Evolutionary conservation across 1,284 basidiomycete species (phyloP).

Genomic region (Malassezia pachydermatis): DNA sequence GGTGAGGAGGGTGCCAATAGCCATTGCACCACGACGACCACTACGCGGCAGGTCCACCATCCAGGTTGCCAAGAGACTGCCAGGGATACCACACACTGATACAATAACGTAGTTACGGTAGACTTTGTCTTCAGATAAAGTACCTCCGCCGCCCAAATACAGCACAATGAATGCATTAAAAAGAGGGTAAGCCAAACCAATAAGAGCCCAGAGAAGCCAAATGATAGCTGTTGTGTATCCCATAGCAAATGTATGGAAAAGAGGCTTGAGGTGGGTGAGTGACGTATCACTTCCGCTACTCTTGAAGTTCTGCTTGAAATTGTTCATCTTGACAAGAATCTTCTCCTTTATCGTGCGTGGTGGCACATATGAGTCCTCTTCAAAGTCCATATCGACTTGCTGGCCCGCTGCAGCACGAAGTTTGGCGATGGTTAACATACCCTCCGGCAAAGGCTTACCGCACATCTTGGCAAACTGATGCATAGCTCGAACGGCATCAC

Average conservation of each 20-base stretch:
- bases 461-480: slow-evolving; percentile 39
- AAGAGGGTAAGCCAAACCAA: slow-evolving; percentile 46
- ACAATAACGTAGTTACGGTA: slow-evolving; percentile 46
- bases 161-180: slow-evolving; percentile 46
- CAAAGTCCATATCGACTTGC: slow-evolving; percentile 24
- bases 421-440: slow-evolving; percentile 39
- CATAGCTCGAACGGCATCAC: slow-evolving; percentile 39
- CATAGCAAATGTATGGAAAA: slow-evolving; percentile 33
- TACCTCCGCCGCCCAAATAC: slow-evolving; percentile 26
- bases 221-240: slow-evolving; percentile 37
- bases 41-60: slow-evolving; percentile 42
- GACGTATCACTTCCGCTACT: not conserved
- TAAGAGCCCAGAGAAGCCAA: slow-evolving; percentile 41
- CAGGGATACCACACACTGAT: slow-evolving; percentile 44
- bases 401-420: slow-evolving; percentile 44
- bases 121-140: slow-evolving; percentile 11
- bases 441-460: slow-evolving; percentile 34
- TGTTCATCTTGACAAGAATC: not conserved
- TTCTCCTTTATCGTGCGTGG: not conserved
- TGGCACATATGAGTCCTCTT: slow-evolving; percentile 12
- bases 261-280: slow-evolving; percentile 30
- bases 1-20: slow-evolving; percentile 40
- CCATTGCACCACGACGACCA: slow-evolving; percentile 43
- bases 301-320: not conserved
- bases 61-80: slow-evolving; percentile 42